Percentiles rank a stretch among this genome's conserved stretches.
These are phyloP conservation scores for Prunus yedoensis DNA, from an alignment of 331 rosid genomes.

Conservation along the genomic window DNA sequence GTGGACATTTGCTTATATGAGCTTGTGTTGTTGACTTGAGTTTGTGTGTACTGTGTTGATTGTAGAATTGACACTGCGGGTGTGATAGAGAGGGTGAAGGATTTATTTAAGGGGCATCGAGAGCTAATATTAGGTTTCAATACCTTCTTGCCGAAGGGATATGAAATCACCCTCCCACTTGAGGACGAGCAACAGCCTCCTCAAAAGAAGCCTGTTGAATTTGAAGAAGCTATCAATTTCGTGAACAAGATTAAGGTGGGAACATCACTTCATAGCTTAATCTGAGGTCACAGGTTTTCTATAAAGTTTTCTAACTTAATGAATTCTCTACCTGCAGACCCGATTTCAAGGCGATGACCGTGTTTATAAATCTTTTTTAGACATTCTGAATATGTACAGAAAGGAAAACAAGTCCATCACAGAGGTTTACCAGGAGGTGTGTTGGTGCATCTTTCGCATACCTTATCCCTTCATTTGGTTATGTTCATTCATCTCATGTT, in stretches of 20 bases:
- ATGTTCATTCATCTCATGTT: conserved; percentile 11
- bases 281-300: conserved; percentile 20
- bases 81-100: conserved; percentile 93
- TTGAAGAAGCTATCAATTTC: conserved; percentile 93
- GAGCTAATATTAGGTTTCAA: conserved; percentile 91
- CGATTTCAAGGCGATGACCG: conserved; percentile 91
- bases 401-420: conserved; percentile 81
- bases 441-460: conserved; percentile 36
- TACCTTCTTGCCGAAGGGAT: conserved; percentile 98
- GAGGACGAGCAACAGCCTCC: conserved; percentile 80
- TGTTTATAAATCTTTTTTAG: conserved; percentile 91
- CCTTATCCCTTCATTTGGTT: background rate
- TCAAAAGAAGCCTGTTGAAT: conserved; percentile 87
- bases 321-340: conserved; percentile 52
- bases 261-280: conserved; percentile 17
- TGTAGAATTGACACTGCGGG: conserved; percentile 92
- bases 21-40: conserved; percentile 31
- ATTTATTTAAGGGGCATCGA: conserved; percentile 87
- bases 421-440: conserved; percentile 87
- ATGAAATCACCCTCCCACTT: conserved; percentile 85
- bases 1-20: conserved; percentile 4
- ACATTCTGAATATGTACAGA: conserved; percentile 93
- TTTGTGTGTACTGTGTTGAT: conserved; percentile 33
- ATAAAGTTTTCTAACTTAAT: conserved; percentile 30
- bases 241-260: conserved; percentile 94